Percentiles rank a stretch among this genome's conserved stretches.
Evolutionary conservation across 2,329 filamentous ascomycete genomes (phyloP).

Genomic region (Beauveria rudraprayagi): DNA sequence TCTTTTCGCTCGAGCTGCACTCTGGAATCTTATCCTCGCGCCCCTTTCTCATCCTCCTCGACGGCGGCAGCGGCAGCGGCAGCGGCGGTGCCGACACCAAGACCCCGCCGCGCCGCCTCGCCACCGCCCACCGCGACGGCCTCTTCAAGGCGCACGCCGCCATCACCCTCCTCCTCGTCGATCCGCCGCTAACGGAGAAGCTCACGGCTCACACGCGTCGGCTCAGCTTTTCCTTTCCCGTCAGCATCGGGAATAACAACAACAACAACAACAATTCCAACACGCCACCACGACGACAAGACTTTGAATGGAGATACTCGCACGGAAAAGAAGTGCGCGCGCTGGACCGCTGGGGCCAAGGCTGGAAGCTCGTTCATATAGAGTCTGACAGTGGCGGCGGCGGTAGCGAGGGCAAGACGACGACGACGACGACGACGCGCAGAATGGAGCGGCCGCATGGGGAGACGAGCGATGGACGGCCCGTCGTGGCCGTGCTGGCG

Average conservation of each 20-base stretch:
- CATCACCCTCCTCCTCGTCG: conserved; percentile 7
- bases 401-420: neutral
- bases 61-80: neutral
- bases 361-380: conserved; percentile 30
- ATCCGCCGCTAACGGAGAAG: neutral
- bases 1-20: conserved; percentile 5
- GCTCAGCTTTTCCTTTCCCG: conserved; percentile 6
- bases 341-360: conserved; percentile 13
- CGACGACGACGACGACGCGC: neutral
- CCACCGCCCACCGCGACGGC: conserved; percentile 6
- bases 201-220: neutral
- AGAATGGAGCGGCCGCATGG: conserved; percentile 8
- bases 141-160: conserved; percentile 2
- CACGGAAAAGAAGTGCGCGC: conserved; percentile 10
- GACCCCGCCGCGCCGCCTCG: neutral
- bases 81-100: neutral
- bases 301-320: conserved; percentile 13
- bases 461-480: conserved; percentile 26
- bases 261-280: neutral
- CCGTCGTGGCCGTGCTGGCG: conserved; percentile 34
- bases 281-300: neutral
- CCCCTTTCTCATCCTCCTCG: conserved; percentile 11
- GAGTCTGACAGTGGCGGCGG: neutral
- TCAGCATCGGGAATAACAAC: neutral
- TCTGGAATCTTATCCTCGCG: neutral